Percentiles rank a stretch among this genome's conserved stretches.
Conservation (phyloP, 495 filamentous ascomycete genomes). For the Penicillium mononematosum region DNA sequence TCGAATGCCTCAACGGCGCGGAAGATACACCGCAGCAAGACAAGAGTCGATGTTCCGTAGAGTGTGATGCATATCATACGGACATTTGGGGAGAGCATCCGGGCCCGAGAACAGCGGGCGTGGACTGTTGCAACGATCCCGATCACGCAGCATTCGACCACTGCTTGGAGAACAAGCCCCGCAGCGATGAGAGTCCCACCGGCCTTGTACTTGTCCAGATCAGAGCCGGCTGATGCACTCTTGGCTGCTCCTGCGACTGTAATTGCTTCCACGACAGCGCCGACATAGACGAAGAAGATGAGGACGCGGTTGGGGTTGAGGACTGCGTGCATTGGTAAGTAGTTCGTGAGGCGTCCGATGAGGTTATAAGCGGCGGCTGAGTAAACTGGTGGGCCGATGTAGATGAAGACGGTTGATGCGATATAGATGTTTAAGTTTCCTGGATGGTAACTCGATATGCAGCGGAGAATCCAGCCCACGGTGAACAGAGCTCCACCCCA, state of each 20-base stretch:
- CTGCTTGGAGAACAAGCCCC: conserved; percentile 36
- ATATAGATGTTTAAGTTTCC: conserved; percentile 46
- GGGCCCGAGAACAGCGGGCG: conserved; percentile 22
- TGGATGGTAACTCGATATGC: conserved; percentile 37
- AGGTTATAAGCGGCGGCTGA: conserved; percentile 60
- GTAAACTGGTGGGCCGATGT: conserved; percentile 53
- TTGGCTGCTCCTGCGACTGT: conserved; percentile 41
- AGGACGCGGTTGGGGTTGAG: conserved; percentile 41
- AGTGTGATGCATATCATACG: conserved; percentile 36
- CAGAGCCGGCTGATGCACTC: conserved; percentile 26
- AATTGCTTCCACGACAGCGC: conserved; percentile 37
- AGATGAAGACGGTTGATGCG: conserved; percentile 50
- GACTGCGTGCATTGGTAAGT: conserved; percentile 42
- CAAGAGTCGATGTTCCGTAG: conserved; percentile 39
- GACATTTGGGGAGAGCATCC: conserved; percentile 34
- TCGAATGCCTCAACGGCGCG: conserved; percentile 40
- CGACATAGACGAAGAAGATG: conserved; percentile 36
- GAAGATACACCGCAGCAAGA: conserved; percentile 40
- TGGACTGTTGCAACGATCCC: conserved; percentile 38
- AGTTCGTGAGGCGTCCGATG: conserved; percentile 53
- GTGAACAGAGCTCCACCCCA: conserved; percentile 43
- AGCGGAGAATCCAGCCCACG: conserved; percentile 43
- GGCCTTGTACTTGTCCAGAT: conserved; percentile 22
- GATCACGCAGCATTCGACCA: conserved; percentile 36
- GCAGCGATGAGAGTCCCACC: conserved; percentile 36